Evolutionary conservation across 176 grass and related monocot species (phyloP), one percentile per base, ranked within the genome.

Genomic region (Melocanna baccifera): DNA sequence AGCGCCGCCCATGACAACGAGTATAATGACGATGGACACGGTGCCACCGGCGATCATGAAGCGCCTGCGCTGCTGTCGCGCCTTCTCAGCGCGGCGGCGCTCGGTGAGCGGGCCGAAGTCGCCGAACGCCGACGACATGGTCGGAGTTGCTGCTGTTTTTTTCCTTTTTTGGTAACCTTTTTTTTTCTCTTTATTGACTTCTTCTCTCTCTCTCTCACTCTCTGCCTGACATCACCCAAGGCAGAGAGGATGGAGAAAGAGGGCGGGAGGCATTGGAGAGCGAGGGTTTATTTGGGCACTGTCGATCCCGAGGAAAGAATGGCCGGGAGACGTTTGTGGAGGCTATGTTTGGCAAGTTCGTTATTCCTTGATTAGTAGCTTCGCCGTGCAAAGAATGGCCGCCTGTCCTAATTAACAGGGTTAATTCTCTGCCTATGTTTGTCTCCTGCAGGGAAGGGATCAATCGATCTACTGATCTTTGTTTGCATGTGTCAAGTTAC

Each of bases 91-190:
- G 1, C 53, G 57, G 67, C 95, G 88, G 6, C 95, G 88, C 91
- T 98, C 95, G 1, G 92, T 92, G 71, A 98, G 84, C 34, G 89
- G 91, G 15, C 91, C 93, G 47, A 95, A 93, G 72, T 95, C 93
- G 75, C 88, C 91, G 70, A 95, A 98, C 75, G 93, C 91, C 46
- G 93, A 91, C 87, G 90, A 91, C 37, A 71, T 88, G 82, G 75
- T 63, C 79, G 73, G 62, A 42, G 36, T 52, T 39, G 36, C 55
- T 66, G 22, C 15, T 41, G 29, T 62, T 36, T 45, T 50, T 55
- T 13, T 19, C 23, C 5, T 25, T 55, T 29, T 11, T 82, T 45
- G 12, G 41, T 19, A 43, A 26, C 40, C 23, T 67, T 67, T 67
- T 42, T n/a, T n/a, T 18, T 57, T 46, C 14, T 30, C 69, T 78